Evolutionary conservation across 768 basidiomycete genomes (phyloP).

Genomic region (Xanthoconium stramineum): DNA sequence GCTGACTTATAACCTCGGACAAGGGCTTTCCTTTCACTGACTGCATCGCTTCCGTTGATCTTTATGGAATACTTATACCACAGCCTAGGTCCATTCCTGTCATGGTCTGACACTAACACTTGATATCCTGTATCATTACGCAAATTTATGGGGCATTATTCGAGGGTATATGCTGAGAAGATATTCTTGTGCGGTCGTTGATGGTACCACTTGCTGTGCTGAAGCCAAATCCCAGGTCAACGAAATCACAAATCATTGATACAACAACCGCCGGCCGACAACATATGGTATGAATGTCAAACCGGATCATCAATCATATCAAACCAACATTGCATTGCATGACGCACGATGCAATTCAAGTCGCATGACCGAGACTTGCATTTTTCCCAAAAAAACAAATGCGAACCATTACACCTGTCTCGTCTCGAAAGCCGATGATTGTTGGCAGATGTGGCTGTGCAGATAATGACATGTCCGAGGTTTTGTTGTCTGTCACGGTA

Average conservation of each 20-base stretch:
- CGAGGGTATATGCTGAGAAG: not conserved
- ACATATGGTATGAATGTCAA: not conserved
- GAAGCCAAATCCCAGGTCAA: not conserved
- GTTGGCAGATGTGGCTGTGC: not conserved
- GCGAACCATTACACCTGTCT: not conserved
- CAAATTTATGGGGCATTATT: not conserved
- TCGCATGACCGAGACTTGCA: conserved; percentile 5
- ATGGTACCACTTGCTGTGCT: not conserved
- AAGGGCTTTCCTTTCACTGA: not conserved
- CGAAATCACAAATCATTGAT: too few species aligned
- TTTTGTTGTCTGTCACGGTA: not conserved
- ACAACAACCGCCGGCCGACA: too few species aligned
- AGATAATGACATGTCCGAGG: not conserved
- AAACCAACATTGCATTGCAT: not conserved
- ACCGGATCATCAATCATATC: not conserved
- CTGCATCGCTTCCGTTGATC: not conserved
- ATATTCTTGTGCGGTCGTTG: not conserved
- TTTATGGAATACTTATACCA: not conserved
- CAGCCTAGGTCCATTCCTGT: not conserved
- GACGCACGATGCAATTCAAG: conserved; percentile 3
- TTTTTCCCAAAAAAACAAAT: not conserved
- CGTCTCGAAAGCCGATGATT: not conserved
- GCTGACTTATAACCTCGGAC: not conserved
- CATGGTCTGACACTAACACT: not conserved
- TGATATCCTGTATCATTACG: conserved; percentile 5